Conservation (phyloP, 2,329 filamentous ascomycete species). For the Dactylellina sp. region DNA sequence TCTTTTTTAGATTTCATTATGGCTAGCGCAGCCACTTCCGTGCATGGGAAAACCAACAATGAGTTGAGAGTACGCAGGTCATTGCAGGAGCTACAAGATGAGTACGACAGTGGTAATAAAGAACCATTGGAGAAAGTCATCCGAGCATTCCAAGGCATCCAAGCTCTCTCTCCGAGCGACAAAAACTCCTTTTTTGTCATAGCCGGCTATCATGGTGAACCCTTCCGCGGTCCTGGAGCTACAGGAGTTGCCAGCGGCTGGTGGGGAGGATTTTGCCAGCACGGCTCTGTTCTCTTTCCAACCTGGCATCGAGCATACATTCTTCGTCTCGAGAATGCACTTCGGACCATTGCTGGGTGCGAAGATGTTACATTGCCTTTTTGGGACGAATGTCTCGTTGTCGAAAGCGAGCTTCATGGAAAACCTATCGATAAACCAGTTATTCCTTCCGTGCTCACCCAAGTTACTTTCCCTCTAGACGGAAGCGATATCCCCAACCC, state of each 20-base stretch:
- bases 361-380: constrained; percentile 58
- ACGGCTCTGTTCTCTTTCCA: constrained; percentile 61
- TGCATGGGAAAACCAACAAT: background rate
- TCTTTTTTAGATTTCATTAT: background rate
- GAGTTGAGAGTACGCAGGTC: background rate
- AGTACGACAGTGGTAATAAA: constrained; percentile 15
- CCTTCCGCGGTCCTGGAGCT: constrained; percentile 59
- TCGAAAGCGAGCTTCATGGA: constrained; percentile 9
- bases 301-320: constrained; percentile 62
- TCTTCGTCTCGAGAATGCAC: constrained; percentile 58
- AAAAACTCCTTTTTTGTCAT: constrained; percentile 60
- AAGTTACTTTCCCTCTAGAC: constrained; percentile 20
- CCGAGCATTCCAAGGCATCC: constrained; percentile 19
- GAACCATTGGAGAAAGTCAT: constrained; percentile 30
- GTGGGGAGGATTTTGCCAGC: constrained; percentile 62
- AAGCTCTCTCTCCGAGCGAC: constrained; percentile 37
- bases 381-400: constrained; percentile 58
- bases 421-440: background rate
- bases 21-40: background rate
- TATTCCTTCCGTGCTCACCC: constrained; percentile 38
- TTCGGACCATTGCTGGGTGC: constrained; percentile 39
- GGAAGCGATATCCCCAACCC: constrained; percentile 56
- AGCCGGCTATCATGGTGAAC: constrained; percentile 61
- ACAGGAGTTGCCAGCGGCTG: constrained; percentile 56
- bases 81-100: constrained; percentile 12